These are phyloP conservation scores for Purshia tridentata DNA, from an alignment of 306 rosid genomes.

Conservation along the genomic window DNA sequence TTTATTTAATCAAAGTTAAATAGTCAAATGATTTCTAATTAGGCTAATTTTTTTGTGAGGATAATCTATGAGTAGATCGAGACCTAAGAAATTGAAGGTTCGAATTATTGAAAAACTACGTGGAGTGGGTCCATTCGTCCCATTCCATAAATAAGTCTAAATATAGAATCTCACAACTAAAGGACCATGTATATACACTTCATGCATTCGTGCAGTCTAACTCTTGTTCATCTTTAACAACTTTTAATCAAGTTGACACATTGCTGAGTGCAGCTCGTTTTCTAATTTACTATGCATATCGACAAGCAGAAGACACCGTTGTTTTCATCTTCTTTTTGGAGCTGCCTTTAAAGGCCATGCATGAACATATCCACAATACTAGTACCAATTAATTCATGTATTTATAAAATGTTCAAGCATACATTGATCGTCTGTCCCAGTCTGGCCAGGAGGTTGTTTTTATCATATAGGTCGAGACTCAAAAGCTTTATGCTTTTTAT, in stretches of 20 bases:
- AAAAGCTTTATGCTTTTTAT: neutral
- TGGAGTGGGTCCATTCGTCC: no score
- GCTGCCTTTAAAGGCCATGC: neutral
- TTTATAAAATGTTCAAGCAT: neutral
- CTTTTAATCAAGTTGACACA: neutral
- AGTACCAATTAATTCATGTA: no score
- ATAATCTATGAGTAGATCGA: no score
- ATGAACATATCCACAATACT: no score
- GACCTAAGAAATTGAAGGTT: no score
- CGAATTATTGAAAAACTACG: no score
- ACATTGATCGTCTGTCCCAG: neutral
- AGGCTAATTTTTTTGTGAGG: no score
- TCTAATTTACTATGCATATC: neutral
- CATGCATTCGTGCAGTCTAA: neutral
- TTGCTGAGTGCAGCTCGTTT: neutral
- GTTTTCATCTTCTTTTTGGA: neutral
- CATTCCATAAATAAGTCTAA: no score
- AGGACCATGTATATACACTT: no score
- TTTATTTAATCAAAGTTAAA: no score
- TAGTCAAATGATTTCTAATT: no score
- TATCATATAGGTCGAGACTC: neutral
- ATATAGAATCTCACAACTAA: no score
- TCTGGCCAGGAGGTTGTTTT: neutral
- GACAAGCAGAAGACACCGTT: neutral
- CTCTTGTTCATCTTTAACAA: neutral